Base-by-base conservation (phyloP, 78 protist genomes). In the Isochrysis galbana region DNA sequence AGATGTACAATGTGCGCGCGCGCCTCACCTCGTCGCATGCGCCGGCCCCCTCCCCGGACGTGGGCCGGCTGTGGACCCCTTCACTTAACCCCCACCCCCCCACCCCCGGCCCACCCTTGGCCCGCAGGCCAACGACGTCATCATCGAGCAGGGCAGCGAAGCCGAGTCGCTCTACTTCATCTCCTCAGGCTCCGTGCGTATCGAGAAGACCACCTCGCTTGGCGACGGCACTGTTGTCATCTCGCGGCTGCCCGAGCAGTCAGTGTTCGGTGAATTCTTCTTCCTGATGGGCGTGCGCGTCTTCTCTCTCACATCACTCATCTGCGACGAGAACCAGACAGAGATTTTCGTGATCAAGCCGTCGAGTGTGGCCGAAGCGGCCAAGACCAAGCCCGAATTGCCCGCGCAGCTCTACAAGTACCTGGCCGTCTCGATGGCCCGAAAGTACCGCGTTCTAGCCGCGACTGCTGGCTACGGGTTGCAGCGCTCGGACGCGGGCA, bases 181-280 rank as follows among this genome's bases (percentile, higher is more conserved):
- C 26, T 23, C 77, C 11, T n/a, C 38, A 5, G 77, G 77, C 77
- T 69, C 38, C 77, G 21, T 69, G 34, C 77, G 77, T n/a, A n/a
- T 69, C 10, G 77, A 69, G 77, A 69, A 69, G 77, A 22, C 77
- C 38, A 69, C 77, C 11, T 4, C 11, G 19, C 21, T 69, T 5
- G 77, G 77, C 77, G 77, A 69, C 26, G 77, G 77, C 38, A 69
- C 77, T 5, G 77, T 69, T 23, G 77, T 69, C 34, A 19, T 69
- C 14, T 69, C 77, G 26, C 77, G 77, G 38, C 77, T 69, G 11
- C 38, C 38, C 77, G 38, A 23, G 26, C 77, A 23, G 10, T 23
- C 77, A 23, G 77, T 69, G 38, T 69, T 69, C 29, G 77, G 77
- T n/a, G 77, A 69, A n/a, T 69, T 69, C 77, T 69, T 69, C 77